Evolutionary conservation across 2,329 filamentous ascomycete species (phyloP), one percentile per base, ranked within the genome.

Genomic region (Cordyceps javanica): DNA sequence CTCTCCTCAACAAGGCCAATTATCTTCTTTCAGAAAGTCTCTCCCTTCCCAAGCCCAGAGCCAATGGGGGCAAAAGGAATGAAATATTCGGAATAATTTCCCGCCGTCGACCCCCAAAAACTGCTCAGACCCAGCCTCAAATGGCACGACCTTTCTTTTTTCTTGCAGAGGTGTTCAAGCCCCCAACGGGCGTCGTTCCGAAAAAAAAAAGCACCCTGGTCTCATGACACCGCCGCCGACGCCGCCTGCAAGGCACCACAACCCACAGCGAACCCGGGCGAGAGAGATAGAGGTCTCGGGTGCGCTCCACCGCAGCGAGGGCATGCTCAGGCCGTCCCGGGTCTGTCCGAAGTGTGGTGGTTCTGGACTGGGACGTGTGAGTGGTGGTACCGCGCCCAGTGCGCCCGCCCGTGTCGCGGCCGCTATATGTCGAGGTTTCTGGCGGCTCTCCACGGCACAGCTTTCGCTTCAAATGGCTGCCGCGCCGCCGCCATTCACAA

Each of bases 331-430:
- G 23, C 39, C 44, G 41, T 59, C 51, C 57, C 57, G 57, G 39
- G 39, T 59, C 57, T 59, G 51, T 59, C 57, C 57, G 57, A 59
- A 11, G 28, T 19, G 23, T n/a, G 32, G 26, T 16, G 28, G 28
- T 54, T 8, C n/a, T n/a, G n/a, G n/a, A n/a, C n/a, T n/a, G n/a
- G n/a, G n/a, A n/a, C n/a, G n/a, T n/a, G n/a, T n/a, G n/a, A n/a
- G n/a, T n/a, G n/a, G 7, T 34, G 19, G n/a, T 30, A n/a, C 32
- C 48, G 50, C 50, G 10, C 32, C 36, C 23, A 25, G 26, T 21
- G 23, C 26, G 3, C 14, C 19, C 36, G 36, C 36, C 36, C 19
- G 11, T 19, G 23, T 28, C 25, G n/a, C n/a, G 25, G n/a, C n/a
- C n/a, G n/a, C n/a, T n/a, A n/a, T n/a, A n/a, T n/a, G n/a, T n/a